These are phyloP conservation scores for Peronospora destructor DNA, from an alignment of 352 stramenopile genomes.

Conservation along the genomic window DNA sequence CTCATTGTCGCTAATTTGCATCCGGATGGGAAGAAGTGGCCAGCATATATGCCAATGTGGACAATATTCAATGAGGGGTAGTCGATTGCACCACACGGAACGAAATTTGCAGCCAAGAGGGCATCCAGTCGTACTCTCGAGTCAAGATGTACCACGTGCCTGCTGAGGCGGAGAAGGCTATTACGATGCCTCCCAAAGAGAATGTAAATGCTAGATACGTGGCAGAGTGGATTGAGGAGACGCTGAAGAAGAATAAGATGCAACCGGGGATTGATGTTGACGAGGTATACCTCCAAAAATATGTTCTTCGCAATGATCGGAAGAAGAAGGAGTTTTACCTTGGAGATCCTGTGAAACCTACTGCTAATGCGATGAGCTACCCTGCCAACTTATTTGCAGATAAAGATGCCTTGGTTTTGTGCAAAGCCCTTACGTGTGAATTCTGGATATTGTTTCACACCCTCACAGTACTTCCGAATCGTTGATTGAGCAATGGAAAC, in stretches of 20 bases:
- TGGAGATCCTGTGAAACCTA: conserved; percentile 33
- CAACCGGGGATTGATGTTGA: conserved; percentile 44
- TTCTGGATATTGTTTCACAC: conserved; percentile 76
- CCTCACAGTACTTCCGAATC: conserved; percentile 32
- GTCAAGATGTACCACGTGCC: conserved; percentile 65
- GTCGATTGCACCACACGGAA: conserved; percentile 62
- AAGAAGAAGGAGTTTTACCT: conserved; percentile 50
- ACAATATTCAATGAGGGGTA: conserved; percentile 46
- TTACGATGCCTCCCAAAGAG: conserved; percentile 30
- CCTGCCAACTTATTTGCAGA: conserved; percentile 47
- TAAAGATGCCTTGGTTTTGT: conserved; percentile 43
- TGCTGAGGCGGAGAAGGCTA: conserved; percentile 15
- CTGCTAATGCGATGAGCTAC: conserved; percentile 41
- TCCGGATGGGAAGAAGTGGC: conserved; percentile 58
- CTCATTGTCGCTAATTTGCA: conserved; percentile 64
- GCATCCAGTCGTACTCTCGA: conserved; percentile 50
- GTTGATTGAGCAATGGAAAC: conserved; percentile 18
- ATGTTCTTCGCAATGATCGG: conserved; percentile 21
- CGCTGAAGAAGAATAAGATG: conserved; percentile 42
- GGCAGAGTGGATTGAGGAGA: conserved; percentile 61
- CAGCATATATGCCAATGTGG: conserved; percentile 40
- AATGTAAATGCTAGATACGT: conserved; percentile 29
- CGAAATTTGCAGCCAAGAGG: conserved; percentile 44
- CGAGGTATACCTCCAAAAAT: conserved; percentile 30
- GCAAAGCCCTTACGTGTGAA: conserved; percentile 69